Evolutionary conservation across 306 rosid genomes (phyloP), one percentile per base, ranked within the genome.

Genomic region (Parietaria judaica): DNA sequence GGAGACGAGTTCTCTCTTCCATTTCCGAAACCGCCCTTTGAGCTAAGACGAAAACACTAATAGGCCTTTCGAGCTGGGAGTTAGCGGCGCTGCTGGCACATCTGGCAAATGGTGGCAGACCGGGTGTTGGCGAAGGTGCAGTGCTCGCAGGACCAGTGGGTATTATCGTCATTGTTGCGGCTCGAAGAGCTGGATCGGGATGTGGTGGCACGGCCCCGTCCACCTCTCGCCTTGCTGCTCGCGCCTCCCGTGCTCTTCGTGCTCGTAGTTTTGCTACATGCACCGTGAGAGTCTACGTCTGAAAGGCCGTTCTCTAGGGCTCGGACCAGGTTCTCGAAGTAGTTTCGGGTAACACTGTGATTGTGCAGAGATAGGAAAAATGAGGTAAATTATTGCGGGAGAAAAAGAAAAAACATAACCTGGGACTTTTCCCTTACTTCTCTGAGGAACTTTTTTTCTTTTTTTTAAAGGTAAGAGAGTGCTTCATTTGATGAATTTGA

Each of bases 241-340:
- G 71, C 31, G 45, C 74, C 69, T 41, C 78, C 76, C 59, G 64
- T 12, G 60, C 60, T 65, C 71, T 75, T 79, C n/a, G 81, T 64
- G 78, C 72, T 68, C 43, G 75, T 64, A 35, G 65, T 66, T 62
- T 72, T 58, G 78, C 78, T 74, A 71, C 78, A 65, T 54, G 78
- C 75, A 58, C 75, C 76, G 37, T 49, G 75, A 3, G 78, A 71
- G 59, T 71, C 73, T 44, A 77, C 80, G 39, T 81, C 86, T 9
- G 82, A 66, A 15, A 81, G 64, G 56, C 83, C 86, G 50, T 81
- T 81, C 67, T 81, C 83, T 36, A 81, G 75, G 11, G 80, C 83
- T 12, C 70, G 75, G 47, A 81, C 86, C 44, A 77, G 64, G 57
- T 81, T 81, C 63, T 81, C 83, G 10, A 81, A 81, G 75, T 81